phyloP scores from a whole-genome alignment of 257 asterid genomes.

The Jacaranda mimosifolia region DNA sequence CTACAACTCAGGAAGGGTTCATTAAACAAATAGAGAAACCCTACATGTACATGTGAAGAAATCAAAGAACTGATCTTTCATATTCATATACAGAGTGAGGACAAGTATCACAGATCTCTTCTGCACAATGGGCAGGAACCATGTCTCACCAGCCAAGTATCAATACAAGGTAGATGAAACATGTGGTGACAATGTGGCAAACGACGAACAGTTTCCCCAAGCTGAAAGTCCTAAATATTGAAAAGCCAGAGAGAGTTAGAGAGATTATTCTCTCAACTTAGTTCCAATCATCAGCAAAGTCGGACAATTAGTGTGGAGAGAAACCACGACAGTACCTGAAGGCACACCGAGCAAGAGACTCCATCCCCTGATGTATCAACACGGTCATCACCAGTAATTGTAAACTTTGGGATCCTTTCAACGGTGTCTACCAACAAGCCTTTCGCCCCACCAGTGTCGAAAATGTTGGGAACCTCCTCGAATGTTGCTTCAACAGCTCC shows the following conservation, averaged over 20 bases:
- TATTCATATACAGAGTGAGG: constrained; percentile 39
- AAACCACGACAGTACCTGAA: constrained; percentile 63
- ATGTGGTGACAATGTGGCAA: constrained; percentile 91
- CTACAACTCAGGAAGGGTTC: constrained; percentile 38
- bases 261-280: not conserved
- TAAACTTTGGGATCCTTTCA: constrained; percentile 84
- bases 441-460: constrained; percentile 92
- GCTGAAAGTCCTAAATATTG: constrained; percentile 75
- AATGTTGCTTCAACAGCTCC: constrained; percentile 85
- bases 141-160: constrained; percentile 93
- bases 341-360: constrained; percentile 94
- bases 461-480: constrained; percentile 82
- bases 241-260: not conserved
- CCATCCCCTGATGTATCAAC: constrained; percentile 80
- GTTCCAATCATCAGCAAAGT: not conserved
- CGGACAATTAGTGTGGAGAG: not conserved
- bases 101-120: constrained; percentile 76
- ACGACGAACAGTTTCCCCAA: constrained; percentile 86
- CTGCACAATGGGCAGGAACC: constrained; percentile 98
- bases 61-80: constrained; percentile 42
- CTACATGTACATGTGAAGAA: constrained; percentile 48
- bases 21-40: constrained; percentile 43
- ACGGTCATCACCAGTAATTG: constrained; percentile 62
- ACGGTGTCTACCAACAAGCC: constrained; percentile 87
- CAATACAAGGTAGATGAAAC: constrained; percentile 96